phyloP scores from a whole-genome alignment of 2,329 filamentous ascomycete species.

The Fusarium caatingaense region DNA sequence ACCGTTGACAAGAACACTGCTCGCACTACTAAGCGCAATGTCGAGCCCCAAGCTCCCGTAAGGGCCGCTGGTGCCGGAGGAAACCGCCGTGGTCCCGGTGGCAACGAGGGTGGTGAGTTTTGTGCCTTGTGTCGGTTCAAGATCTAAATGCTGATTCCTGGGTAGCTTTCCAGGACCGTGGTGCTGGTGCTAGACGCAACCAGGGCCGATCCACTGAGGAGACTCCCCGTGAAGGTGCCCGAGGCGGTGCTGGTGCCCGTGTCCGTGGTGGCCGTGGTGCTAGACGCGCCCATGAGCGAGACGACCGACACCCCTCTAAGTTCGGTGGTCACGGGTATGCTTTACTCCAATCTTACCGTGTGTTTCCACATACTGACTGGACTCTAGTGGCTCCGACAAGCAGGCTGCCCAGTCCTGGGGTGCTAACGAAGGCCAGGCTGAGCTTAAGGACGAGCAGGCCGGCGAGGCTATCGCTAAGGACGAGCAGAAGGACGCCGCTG shows the following conservation, averaged over 20 bases:
- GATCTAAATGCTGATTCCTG: conserved; percentile 29
- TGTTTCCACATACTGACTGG: conserved; percentile 36
- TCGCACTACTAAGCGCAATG: conserved; percentile 86
- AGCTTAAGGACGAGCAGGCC: conserved; percentile 91
- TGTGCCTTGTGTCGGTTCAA: conserved; percentile 6
- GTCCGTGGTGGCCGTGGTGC: conserved; percentile 68
- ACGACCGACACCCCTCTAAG: conserved; percentile 67
- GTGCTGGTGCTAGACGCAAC: conserved; percentile 84
- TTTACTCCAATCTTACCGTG: neutral
- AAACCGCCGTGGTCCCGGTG: conserved; percentile 69
- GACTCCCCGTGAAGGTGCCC: conserved; percentile 63
- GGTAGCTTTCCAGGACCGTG: conserved; percentile 89
- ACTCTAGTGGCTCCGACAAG: conserved; percentile 80
- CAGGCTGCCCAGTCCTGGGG: conserved; percentile 92
- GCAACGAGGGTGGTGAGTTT: conserved; percentile 87
- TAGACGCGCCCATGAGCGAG: conserved; percentile 63
- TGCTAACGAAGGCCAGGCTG: conserved; percentile 80
- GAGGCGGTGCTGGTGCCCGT: conserved; percentile 73
- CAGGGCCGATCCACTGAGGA: conserved; percentile 83
- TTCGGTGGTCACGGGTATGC: conserved; percentile 59
- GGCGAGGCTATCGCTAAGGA: conserved; percentile 88
- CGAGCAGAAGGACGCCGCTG: conserved; percentile 78
- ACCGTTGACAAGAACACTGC: conserved; percentile 85
- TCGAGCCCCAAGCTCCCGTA: conserved; percentile 76
- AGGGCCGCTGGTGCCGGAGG: conserved; percentile 56